Evolutionary conservation across 2,329 filamentous ascomycete species (phyloP).

Genomic region (Stemphylium vesicarium): DNA sequence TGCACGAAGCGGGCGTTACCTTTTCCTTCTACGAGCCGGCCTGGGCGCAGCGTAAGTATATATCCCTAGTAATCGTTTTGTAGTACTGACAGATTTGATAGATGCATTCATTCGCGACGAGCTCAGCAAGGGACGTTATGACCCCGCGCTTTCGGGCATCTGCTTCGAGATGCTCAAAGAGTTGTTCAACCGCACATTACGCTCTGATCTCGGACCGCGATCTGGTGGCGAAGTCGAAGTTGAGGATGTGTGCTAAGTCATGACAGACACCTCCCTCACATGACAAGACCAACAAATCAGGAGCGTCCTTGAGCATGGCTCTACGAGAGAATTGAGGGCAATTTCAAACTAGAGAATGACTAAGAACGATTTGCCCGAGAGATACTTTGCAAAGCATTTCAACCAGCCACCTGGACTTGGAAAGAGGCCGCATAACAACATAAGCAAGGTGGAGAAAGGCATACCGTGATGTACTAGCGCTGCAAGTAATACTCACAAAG

Average conservation of each 20-base stretch:
- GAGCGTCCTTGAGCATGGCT: background rate
- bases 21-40: slow-evolving; percentile 89
- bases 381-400: background rate
- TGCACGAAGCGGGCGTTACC: slow-evolving; percentile 75
- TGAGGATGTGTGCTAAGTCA: slow-evolving; percentile 69
- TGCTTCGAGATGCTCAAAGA: slow-evolving; percentile 92
- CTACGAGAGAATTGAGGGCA: too few species aligned
- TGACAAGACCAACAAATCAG: background rate
- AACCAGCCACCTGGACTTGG: background rate
- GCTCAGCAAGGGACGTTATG: slow-evolving; percentile 90
- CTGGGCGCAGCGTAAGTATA: slow-evolving; percentile 78
- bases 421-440: background rate
- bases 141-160: slow-evolving; percentile 82
- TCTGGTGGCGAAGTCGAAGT: slow-evolving; percentile 67
- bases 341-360: too few species aligned
- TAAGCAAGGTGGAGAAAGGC: background rate
- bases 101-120: slow-evolving; percentile 94
- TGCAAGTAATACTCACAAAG: background rate
- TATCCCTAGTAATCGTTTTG: background rate
- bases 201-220: slow-evolving; percentile 75
- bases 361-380: too few species aligned
- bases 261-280: background rate
- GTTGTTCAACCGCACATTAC: slow-evolving; percentile 78
- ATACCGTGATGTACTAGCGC: background rate
- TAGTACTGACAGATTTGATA: slow-evolving; percentile 26